Conservation (phyloP, 768 basidiomycete species). For the Leccinum boreale region DNA sequence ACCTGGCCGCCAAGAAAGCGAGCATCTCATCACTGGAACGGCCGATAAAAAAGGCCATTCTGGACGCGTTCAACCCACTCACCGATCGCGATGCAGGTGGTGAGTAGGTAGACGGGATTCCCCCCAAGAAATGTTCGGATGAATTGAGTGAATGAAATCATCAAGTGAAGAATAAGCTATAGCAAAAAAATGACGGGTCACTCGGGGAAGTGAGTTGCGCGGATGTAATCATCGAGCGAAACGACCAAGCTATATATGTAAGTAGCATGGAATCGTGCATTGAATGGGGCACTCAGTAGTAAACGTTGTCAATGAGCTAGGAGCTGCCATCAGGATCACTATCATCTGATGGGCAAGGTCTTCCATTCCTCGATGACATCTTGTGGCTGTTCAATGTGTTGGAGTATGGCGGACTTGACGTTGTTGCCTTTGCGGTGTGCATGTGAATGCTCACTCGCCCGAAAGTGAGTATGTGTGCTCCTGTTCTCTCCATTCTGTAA, state of each 20-base stretch:
- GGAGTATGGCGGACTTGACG: neutral
- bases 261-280: neutral
- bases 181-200: neutral
- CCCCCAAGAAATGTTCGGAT: neutral
- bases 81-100: conserved; percentile 1
- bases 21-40: neutral
- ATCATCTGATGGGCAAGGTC: neutral
- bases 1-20: neutral
- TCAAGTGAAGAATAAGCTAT: neutral
- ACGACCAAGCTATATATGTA: neutral
- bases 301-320: neutral
- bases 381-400: neutral
- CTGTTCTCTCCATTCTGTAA: neutral
- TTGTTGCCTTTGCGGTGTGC: neutral
- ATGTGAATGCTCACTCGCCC: no score
- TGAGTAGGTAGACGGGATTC: neutral
- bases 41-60: neutral
- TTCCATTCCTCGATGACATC: neutral
- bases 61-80: neutral
- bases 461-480: no score
- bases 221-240: neutral
- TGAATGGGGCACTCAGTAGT: neutral
- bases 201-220: neutral
- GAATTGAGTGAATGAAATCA: neutral
- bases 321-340: no score